Evolutionary conservation across 768 basidiomycete genomes (phyloP).

Genomic region (Pulveroboletus ravenelii): DNA sequence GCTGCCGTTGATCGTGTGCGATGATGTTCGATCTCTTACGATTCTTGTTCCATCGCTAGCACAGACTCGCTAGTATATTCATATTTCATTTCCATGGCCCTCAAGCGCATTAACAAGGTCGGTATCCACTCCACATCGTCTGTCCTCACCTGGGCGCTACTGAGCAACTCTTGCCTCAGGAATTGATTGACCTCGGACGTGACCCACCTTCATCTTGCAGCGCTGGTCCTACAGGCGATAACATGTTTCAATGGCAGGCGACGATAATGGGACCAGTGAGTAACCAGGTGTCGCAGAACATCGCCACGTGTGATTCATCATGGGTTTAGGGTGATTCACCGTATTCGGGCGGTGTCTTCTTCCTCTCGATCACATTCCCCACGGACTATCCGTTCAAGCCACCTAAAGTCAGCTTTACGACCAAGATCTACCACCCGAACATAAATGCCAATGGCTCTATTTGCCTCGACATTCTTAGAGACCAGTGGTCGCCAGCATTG

Average conservation of each 20-base stretch:
- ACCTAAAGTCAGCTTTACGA: conserved; percentile 99
- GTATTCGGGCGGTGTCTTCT: conserved; percentile 98
- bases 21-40: conserved; percentile 33
- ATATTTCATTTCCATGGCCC: conserved; percentile 59
- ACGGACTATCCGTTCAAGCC: conserved; percentile 99
- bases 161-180: conserved; percentile 44
- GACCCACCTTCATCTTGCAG: conserved; percentile 99
- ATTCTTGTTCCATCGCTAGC: conserved; percentile 10
- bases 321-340: conserved; percentile 84
- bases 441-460: conserved; percentile 99
- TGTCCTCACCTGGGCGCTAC: conserved; percentile 6
- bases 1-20: conserved; percentile 33
- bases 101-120: conserved; percentile 99
- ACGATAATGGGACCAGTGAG: conserved; percentile 99
- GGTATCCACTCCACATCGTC: conserved; percentile 1
- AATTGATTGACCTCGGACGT: conserved; percentile 98
- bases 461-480: conserved; percentile 95
- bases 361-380: conserved; percentile 90
- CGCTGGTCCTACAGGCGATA: conserved; percentile 95
- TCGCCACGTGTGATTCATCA: conserved; percentile 20
- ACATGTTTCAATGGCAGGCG: conserved; percentile 99
- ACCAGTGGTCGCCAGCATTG: conserved; percentile 98
- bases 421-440: conserved; percentile 99
- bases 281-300: conserved; percentile 11
- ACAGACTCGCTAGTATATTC: conserved; percentile 14